Conservation (phyloP, 257 asterid species). For the Solanum sejunctum region DNA sequence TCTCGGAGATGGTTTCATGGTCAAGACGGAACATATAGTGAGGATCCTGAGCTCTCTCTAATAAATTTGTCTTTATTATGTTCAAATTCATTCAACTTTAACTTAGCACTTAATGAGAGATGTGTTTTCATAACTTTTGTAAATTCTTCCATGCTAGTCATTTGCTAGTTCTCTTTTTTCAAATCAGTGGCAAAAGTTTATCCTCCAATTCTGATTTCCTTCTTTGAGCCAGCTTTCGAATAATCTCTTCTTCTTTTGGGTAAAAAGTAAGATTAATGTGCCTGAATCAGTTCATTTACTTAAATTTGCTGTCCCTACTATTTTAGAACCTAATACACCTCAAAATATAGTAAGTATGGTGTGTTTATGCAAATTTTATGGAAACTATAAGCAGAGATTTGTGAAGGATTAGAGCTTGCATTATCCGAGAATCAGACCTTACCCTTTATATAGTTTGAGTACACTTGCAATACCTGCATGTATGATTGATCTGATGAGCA, state of each 20-base stretch:
- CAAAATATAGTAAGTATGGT: background rate
- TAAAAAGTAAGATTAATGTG: background rate
- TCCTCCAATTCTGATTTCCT: background rate
- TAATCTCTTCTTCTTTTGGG: background rate
- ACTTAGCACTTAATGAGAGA: background rate
- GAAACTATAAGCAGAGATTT: background rate
- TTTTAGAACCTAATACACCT: background rate
- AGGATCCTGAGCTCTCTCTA: slow-evolving; percentile 11
- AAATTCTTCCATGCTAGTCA: background rate
- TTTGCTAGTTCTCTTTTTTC: background rate
- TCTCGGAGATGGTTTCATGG: slow-evolving; percentile 98
- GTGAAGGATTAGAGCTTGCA: background rate
- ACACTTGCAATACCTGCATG: background rate
- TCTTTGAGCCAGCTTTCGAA: background rate
- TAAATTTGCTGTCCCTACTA: background rate
- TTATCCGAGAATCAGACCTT: background rate
- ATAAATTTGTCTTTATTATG: background rate
- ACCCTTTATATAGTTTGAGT: background rate
- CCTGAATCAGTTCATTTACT: background rate
- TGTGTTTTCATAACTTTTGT: background rate
- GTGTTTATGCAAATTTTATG: background rate
- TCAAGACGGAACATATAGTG: slow-evolving; percentile 97
- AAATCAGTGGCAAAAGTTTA: background rate
- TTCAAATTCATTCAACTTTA: background rate
- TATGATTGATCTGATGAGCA: background rate